Conservation (phyloP, 345 rosid species). For the Pugionium cornutum region DNA sequence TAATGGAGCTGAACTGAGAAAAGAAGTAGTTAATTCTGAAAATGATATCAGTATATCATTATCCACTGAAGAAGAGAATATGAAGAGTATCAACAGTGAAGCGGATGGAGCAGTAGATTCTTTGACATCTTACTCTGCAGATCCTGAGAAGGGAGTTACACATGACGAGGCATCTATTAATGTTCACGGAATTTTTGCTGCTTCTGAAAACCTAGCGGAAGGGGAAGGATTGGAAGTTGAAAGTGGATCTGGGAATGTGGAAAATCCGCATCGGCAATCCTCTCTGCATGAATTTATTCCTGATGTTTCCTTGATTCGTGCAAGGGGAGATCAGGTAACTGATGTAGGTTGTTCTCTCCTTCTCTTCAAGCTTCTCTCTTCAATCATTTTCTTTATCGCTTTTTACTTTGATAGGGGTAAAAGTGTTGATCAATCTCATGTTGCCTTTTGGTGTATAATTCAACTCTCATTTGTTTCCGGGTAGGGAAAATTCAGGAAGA, state of each 20-base stretch:
- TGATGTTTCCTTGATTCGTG: constrained; percentile 47
- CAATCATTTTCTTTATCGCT: constrained; percentile 12
- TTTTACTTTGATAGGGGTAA: constrained; percentile 24
- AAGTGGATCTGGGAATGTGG: constrained; percentile 37
- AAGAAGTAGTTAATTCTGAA: constrained; percentile 34
- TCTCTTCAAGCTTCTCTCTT: constrained; percentile 38
- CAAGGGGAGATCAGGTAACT: constrained; percentile 71
- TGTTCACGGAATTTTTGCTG: constrained; percentile 6
- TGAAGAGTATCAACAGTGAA: constrained; percentile 29
- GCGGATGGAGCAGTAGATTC: constrained; percentile 22
- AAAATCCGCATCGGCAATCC: constrained; percentile 37
- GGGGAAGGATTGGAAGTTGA: constrained; percentile 37
- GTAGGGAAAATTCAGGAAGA: constrained; percentile 95
- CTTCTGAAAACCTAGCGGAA: constrained; percentile 14
- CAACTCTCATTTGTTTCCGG: constrained; percentile 79
- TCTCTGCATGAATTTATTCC: constrained; percentile 45
- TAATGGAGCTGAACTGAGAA: constrained; percentile 33
- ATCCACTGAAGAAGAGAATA: constrained; percentile 41
- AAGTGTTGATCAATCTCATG: constrained; percentile 1
- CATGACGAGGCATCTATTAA: constrained; percentile 32
- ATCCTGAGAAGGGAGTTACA: constrained; percentile 44
- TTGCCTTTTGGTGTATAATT: constrained; percentile 42
- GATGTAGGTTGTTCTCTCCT: constrained; percentile 77
- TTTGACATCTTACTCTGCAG: constrained; percentile 31
- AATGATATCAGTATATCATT: constrained; percentile 33